A percentile compares a stretch with the other conserved stretches of the same genome.
Evolutionary conservation across 140 eudicot genomes (phyloP).

Genomic region (Senecio squalidus): DNA sequence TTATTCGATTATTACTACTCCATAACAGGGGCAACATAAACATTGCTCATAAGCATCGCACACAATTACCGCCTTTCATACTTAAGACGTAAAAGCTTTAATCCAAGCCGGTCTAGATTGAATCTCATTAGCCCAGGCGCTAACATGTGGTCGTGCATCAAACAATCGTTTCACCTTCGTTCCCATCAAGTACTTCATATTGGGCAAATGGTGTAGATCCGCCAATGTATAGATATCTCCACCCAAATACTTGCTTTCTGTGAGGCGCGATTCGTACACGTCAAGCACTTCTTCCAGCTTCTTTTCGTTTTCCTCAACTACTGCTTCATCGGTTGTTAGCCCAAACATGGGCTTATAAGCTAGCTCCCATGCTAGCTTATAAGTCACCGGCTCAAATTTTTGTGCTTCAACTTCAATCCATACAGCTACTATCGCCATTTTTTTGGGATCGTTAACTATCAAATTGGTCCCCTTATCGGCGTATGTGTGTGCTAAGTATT

Average conservation of each 20-base stretch:
- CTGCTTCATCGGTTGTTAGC: conserved; percentile 34
- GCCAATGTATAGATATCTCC: conserved; percentile 52
- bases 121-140: conserved; percentile 39
- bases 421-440: conserved; percentile 35
- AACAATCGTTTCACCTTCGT: conserved; percentile 39
- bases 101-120: conserved; percentile 43
- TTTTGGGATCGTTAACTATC: conserved; percentile 35
- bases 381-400: conserved; percentile 33
- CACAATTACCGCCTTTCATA: too few species aligned
- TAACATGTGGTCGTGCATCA: conserved; percentile 50
- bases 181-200: conserved; percentile 21
- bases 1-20: too few species aligned
- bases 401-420: conserved; percentile 72
- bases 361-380: conserved; percentile 47
- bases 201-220: conserved; percentile 64
- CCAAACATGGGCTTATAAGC: conserved; percentile 39
- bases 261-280: conserved; percentile 54
- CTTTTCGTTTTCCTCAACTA: conserved; percentile 38
- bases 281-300: conserved; percentile 50
- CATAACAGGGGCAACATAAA: too few species aligned
- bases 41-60: too few species aligned
- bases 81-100: conserved; percentile 16
- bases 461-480: conserved; percentile 50
- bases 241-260: conserved; percentile 60
- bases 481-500: conserved; percentile 39